A percentile compares a stretch with the other conserved stretches of the same genome.
phyloP scores from a whole-genome alignment of 768 basidiomycete species.

The Mycena pura region DNA sequence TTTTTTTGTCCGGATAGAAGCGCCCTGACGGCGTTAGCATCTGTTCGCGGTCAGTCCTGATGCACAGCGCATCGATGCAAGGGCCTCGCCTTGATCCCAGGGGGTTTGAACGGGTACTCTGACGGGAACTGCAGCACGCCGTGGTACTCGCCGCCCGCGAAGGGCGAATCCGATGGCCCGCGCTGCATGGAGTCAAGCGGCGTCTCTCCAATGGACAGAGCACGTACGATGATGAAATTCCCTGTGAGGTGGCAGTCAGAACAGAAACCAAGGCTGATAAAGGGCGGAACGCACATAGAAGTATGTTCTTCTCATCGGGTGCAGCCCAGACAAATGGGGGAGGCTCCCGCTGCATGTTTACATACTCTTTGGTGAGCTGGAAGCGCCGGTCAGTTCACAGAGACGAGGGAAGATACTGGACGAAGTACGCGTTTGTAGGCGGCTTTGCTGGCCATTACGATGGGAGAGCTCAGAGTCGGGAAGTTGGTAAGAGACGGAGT shows the following conservation, averaged over 20 bases:
- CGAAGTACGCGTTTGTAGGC: slow-evolving; percentile 78
- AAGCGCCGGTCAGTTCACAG: too few relatives aligned
- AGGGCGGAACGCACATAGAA: slow-evolving; percentile 74
- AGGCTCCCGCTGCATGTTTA: slow-evolving; percentile 89
- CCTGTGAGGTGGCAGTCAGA: slow-evolving; percentile 52
- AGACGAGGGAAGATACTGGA: slow-evolving; percentile 12
- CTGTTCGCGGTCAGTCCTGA: slow-evolving; percentile 44
- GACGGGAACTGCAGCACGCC: slow-evolving; percentile 91
- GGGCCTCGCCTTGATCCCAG: slow-evolving; percentile 85
- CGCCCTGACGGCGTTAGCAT: slow-evolving; percentile 92
- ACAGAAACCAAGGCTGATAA: background rate
- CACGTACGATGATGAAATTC: slow-evolving; percentile 91
- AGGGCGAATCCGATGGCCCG: slow-evolving; percentile 94
- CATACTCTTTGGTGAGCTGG: slow-evolving; percentile 84
- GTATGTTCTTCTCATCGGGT: slow-evolving; percentile 97
- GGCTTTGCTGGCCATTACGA: slow-evolving; percentile 81
- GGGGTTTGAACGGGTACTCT: slow-evolving; percentile 97
- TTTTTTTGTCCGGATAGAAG: slow-evolving; percentile 92
- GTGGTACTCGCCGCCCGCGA: slow-evolving; percentile 91
- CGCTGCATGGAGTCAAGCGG: slow-evolving; percentile 54
- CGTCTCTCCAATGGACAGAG: slow-evolving; percentile 6
- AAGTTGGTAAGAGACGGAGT: slow-evolving; percentile 3
- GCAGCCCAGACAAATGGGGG: slow-evolving; percentile 96
- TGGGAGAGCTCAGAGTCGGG: slow-evolving; percentile 16
- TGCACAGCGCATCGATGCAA: background rate